Evolutionary conservation across 768 basidiomycete species (phyloP), one percentile per base, ranked within the genome.

Genomic region (Gyrodon lividus): DNA sequence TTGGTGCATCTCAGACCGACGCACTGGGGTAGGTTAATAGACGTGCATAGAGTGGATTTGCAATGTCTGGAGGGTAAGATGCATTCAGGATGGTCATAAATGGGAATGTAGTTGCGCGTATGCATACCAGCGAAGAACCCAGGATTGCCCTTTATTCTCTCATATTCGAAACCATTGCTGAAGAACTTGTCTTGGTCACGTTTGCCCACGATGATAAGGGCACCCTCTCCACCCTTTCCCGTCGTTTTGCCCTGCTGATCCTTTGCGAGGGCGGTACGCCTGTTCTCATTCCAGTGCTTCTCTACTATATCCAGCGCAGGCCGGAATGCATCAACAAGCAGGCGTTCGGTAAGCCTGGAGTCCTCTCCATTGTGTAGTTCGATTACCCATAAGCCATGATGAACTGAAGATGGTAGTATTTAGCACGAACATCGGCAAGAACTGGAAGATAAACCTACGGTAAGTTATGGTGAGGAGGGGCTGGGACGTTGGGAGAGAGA

Each of bases 161-260:
- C 75, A 55, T 80, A 85, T 62, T 87, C 82, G 54, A 92, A 79
- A 1, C 89, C 90, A 58, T 91, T 92, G 70, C 87, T 89, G 69
- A 93, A 93, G 75, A 91, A 93, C 68, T 92, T 93, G 67, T 92
- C 82, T 66, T 93, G 90, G 54, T 77, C 75, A 55, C 74, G 77
- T 53, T 80, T 81, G 4, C 91, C 90, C 6, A 88, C 83, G 47
- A 93, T 84, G 53, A 92, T 83, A 26, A 93, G 68, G 4, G 87
- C 84, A 33, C 89, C 90, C 45, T 75, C 76, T 26, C 82, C 86
- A 6, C 73, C 22, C 17, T 24, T 45, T 17, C 55, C 48, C 38
- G 50, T 47, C 16, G 48, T n/a, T 6, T 75, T n/a, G 70, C 69
- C 57, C 75, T 74, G 30, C 8, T 52, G 51, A 13, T 80, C 74